A percentile compares a stretch with the other conserved stretches of the same genome.
These are phyloP conservation scores for Inosperma sp. DNA, from an alignment of 768 basidiomycete genomes.

Conservation along the genomic window DNA sequence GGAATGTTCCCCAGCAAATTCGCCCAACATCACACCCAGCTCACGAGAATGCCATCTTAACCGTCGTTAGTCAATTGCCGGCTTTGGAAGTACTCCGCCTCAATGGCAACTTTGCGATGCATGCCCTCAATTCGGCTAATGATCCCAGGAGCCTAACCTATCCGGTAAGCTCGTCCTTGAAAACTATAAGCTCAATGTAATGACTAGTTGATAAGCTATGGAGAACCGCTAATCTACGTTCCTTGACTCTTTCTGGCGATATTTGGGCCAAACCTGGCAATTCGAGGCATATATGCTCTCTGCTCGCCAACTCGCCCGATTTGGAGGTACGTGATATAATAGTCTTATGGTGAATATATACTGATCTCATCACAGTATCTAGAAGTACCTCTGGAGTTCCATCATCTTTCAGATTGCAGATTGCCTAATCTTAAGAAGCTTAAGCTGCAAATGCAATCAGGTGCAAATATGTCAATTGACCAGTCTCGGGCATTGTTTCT, in stretches of 20 bases:
- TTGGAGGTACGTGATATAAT: constrained; percentile 25
- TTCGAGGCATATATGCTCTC: constrained; percentile 26
- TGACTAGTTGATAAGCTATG: constrained; percentile 24
- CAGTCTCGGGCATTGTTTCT: constrained; percentile 37
- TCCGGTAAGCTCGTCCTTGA: constrained; percentile 31
- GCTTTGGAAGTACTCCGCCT: constrained; percentile 35
- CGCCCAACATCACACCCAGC: constrained; percentile 30
- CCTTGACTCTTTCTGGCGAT: constrained; percentile 27
- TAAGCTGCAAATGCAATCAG: constrained; percentile 39
- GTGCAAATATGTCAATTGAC: constrained; percentile 33
- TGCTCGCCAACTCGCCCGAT: constrained; percentile 27
- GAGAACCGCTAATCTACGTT: constrained; percentile 28
- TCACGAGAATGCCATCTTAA: constrained; percentile 40
- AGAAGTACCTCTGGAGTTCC: constrained; percentile 45
- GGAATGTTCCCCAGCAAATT: constrained; percentile 19
- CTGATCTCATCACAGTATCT: constrained; percentile 29
- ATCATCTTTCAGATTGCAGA: constrained; percentile 30
- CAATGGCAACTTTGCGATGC: constrained; percentile 36
- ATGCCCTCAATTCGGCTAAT: constrained; percentile 27
- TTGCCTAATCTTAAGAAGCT: constrained; percentile 41
- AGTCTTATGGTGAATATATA: background rate
- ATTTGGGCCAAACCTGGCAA: constrained; percentile 29
- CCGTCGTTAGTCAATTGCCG: constrained; percentile 25
- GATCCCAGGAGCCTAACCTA: constrained; percentile 33
- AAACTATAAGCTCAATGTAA: background rate